A percentile compares a stretch with the other conserved stretches of the same genome.
These are phyloP conservation scores for Aeschynomene evenia DNA, from an alignment of 306 rosid species.

Conservation along the genomic window DNA sequence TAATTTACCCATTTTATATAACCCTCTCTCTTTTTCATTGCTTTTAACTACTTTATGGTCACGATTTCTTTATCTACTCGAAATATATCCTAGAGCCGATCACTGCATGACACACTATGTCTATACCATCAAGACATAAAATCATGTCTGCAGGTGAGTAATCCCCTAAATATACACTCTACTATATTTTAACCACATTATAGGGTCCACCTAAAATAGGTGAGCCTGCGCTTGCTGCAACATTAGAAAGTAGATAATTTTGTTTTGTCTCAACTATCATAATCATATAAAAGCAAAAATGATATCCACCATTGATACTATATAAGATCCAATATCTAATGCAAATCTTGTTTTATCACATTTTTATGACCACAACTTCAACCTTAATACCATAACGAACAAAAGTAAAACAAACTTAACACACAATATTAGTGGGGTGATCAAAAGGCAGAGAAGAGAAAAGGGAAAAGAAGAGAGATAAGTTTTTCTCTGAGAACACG, in stretches of 20 bases:
- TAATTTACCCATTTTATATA: too few relatives aligned
- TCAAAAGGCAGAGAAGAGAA: neutral
- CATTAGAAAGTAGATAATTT: slow-evolving; percentile 1
- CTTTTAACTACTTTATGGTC: too few relatives aligned
- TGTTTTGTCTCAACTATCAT: neutral
- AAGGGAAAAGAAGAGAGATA: slow-evolving; percentile 1
- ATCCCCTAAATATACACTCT: too few relatives aligned
- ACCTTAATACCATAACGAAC: slow-evolving; percentile 11
- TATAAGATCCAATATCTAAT: slow-evolving; percentile 26
- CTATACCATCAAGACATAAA: too few relatives aligned
- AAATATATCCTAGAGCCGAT: too few relatives aligned
- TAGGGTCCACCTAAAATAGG: too few relatives aligned
- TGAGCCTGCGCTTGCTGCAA: too few relatives aligned
- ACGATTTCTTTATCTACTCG: too few relatives aligned
- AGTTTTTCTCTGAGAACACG: slow-evolving; percentile 22
- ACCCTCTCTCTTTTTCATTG: too few relatives aligned
- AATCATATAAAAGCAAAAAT: neutral
- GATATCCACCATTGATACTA: neutral
- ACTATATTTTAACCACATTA: too few relatives aligned
- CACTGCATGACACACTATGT: too few relatives aligned
- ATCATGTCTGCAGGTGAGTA: too few relatives aligned
- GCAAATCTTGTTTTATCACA: neutral
- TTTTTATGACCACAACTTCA: neutral
- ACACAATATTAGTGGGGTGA: neutral
- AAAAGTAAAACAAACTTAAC: slow-evolving; percentile 9